Evolutionary conservation across 73 alveolate species (phyloP).

Genomic region (Paramecium biaurelia): DNA sequence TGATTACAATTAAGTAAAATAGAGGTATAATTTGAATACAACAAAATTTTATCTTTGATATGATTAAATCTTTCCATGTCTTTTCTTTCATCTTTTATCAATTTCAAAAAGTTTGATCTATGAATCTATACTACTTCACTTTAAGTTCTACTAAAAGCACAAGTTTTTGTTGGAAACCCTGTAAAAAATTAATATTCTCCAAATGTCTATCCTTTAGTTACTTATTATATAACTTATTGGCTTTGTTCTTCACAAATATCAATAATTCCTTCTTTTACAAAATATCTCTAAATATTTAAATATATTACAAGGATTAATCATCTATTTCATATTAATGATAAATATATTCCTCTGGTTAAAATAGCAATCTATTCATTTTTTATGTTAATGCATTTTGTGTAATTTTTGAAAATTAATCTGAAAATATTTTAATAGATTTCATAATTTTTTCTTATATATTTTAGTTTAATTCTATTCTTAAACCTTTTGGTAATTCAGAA

Average conservation of each 20-base stretch:
- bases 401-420: not conserved
- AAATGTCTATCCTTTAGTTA: constrained; percentile 13
- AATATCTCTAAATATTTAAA: not conserved
- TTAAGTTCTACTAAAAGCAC: not conserved
- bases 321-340: constrained; percentile 5
- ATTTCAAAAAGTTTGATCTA: constrained; percentile 16
- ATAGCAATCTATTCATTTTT: not conserved
- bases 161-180: not conserved
- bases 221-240: not conserved
- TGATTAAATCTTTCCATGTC: constrained; percentile 36
- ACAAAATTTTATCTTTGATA: not conserved
- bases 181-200: constrained; percentile 57
- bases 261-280: not conserved
- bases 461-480: not conserved
- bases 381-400: not conserved
- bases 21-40: not conserved
- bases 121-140: not conserved
- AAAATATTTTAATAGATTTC: not conserved
- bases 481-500: not conserved
- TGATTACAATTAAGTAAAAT: not conserved
- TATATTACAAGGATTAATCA: not conserved
- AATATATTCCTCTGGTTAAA: not conserved
- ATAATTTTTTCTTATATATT: not conserved
- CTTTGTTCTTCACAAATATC: not conserved
- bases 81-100: constrained; percentile 22